Percentiles rank a stretch among this genome's conserved stretches.
These are phyloP conservation scores for Pseudocercospora crystallina DNA, from an alignment of 2,329 filamentous ascomycete species.

Conservation along the genomic window DNA sequence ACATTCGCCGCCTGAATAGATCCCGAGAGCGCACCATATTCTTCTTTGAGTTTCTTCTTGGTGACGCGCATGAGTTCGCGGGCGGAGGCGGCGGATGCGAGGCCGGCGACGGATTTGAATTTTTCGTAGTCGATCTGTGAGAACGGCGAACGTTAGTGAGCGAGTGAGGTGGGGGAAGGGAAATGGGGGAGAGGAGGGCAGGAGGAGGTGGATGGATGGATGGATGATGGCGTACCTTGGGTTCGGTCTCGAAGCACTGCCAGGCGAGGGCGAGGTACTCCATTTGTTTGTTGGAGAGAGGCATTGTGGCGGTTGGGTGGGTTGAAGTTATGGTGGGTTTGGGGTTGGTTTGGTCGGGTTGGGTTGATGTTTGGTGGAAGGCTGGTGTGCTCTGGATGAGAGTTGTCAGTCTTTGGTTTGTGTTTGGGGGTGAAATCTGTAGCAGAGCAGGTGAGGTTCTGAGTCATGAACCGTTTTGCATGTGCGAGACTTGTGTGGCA, in stretches of 20 bases:
- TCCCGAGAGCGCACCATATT: constrained; percentile 25
- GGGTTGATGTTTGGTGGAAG: neutral
- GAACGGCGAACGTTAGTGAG: neutral
- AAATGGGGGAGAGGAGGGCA: neutral
- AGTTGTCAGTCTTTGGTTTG: too few species aligned
- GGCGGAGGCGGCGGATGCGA: constrained; percentile 28
- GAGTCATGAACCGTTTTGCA: too few species aligned
- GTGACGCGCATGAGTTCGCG: constrained; percentile 36
- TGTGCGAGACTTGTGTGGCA: neutral
- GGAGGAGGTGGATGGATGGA: neutral
- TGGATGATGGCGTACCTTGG: constrained; percentile 24
- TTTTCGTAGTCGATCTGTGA: constrained; percentile 36
- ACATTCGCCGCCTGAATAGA: constrained; percentile 2
- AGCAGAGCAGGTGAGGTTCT: too few species aligned
- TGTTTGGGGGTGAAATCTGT: too few species aligned
- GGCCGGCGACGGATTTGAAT: constrained; percentile 31
- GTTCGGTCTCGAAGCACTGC: constrained; percentile 35
- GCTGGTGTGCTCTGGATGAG: neutral
- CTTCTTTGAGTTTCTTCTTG: constrained; percentile 35
- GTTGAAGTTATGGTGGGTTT: neutral
- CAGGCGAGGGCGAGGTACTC: constrained; percentile 33
- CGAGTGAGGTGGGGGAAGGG: neutral
- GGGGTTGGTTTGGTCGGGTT: neutral
- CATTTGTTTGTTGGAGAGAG: constrained; percentile 30
- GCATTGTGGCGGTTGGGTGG: constrained; percentile 20